Evolutionary conservation across 352 stramenopile genomes (phyloP), one percentile per base, ranked within the genome.

Genomic region (Phytophthora parvispora): DNA sequence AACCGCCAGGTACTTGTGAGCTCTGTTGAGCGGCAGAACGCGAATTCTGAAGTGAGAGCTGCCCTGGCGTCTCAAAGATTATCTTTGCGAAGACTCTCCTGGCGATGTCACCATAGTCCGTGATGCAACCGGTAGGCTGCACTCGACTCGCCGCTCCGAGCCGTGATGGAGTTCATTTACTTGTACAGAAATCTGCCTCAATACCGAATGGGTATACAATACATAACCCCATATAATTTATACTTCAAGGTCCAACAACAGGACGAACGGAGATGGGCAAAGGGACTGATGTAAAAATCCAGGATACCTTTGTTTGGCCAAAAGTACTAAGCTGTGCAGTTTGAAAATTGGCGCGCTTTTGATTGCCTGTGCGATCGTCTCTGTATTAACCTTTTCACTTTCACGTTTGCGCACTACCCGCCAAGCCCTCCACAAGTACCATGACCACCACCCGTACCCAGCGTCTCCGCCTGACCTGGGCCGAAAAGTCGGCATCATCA

Each of bases 151-250:
- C 32, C 9, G 32, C 16, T 38, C 32, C 32, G n/a, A n/a, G n/a
- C n/a, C n/a, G n/a, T n/a, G 57, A 50, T 64, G 47, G 31, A 32
- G 59, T 13, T 59, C 59, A 62, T 34, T 62, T 32, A 34, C 27
- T 57, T 15, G 38, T 9, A 38, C 12, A n/a, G n/a, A 38, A 38
- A 38, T 38, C 31, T 38, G 31, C 31, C 31, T 38, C 3, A 38
- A 38, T 38, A 38, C 31, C 31, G 31, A 38, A 38, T 12, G 31
- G 31, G 31, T 38, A 38, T 38, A 38, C 31, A 38, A 38, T 38
- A 38, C 31, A 38, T 38, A 38, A 12, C 31, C n/a, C n/a, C n/a
- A n/a, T n/a, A n/a, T n/a, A 38, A 38, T 2, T 38, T 15, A 38
- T 38, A 38, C 31, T 38, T 38, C 31, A 38, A 38, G 31, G 31